Conservation (phyloP, 2,329 filamentous ascomycete species). For the Colletotrichum neosansevieriae region DNA sequence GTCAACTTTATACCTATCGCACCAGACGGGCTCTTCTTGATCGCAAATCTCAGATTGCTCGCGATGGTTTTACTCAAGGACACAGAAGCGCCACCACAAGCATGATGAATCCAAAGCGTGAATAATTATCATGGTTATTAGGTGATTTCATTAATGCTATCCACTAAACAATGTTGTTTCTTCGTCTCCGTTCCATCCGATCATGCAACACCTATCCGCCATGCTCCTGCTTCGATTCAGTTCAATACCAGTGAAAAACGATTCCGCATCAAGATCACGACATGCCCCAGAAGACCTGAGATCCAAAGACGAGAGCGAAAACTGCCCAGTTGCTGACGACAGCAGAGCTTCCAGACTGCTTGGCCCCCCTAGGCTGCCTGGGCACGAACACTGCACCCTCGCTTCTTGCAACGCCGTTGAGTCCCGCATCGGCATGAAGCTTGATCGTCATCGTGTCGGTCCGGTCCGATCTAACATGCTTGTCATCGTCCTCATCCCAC, state of each 20-base stretch:
- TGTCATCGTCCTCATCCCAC: neutral
- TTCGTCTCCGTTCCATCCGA: neutral
- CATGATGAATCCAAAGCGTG: neutral
- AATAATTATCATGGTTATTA: neutral
- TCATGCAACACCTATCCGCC: neutral
- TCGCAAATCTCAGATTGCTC: no score
- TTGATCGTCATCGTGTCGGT: no score
- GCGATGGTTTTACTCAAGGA: neutral
- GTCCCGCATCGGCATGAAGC: no score
- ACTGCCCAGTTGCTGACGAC: neutral
- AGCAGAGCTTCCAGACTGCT: no score
- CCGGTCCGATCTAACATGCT: no score
- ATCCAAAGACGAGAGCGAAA: neutral
- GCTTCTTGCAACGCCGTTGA: no score
- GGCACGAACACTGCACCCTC: no score
- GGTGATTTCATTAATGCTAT: constrained; percentile 9
- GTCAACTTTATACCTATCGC: neutral
- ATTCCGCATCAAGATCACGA: neutral
- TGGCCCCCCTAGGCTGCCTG: no score
- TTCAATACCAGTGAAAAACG: neutral
- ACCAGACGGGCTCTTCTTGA: neutral
- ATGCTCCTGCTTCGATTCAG: neutral
- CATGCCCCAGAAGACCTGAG: constrained; percentile 7
- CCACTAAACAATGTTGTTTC: constrained; percentile 12
- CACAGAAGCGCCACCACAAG: neutral